Conservation (phyloP, 164 flowering plant species). For the Magnolia kwangsiensis region DNA sequence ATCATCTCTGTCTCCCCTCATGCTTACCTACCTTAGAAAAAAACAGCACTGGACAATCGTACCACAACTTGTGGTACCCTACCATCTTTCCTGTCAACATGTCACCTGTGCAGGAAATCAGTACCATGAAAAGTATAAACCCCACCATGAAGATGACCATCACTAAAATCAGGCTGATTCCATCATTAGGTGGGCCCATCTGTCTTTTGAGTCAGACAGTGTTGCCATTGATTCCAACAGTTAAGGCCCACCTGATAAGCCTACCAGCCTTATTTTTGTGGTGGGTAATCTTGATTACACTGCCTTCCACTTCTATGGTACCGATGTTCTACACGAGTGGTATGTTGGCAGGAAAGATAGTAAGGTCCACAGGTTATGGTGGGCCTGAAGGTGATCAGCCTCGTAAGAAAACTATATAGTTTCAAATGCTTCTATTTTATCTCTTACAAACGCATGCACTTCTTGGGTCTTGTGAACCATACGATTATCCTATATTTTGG, state of each 20-base stretch:
- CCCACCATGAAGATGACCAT: neutral
- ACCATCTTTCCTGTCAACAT: neutral
- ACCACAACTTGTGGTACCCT: neutral
- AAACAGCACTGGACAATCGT: neutral
- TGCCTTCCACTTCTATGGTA: neutral
- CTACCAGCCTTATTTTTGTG: neutral
- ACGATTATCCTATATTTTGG: no score
- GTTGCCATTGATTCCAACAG: neutral
- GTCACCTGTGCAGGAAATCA: neutral
- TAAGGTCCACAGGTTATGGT: neutral
- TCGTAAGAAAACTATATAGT: no score
- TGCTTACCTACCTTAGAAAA: neutral
- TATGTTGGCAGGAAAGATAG: neutral
- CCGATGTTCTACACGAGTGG: neutral
- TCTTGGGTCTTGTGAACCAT: neutral
- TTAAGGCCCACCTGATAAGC: neutral
- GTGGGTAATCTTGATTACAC: neutral
- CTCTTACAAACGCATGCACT: neutral
- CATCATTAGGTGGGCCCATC: neutral
- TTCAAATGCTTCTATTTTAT: neutral
- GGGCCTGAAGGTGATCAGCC: no score
- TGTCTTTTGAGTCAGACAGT: neutral
- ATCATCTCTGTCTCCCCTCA: neutral
- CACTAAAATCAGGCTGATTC: neutral
- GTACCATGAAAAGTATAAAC: neutral